These are phyloP conservation scores for Colletotrichum destructivum DNA, from an alignment of 2,329 filamentous ascomycete genomes.

Conservation along the genomic window DNA sequence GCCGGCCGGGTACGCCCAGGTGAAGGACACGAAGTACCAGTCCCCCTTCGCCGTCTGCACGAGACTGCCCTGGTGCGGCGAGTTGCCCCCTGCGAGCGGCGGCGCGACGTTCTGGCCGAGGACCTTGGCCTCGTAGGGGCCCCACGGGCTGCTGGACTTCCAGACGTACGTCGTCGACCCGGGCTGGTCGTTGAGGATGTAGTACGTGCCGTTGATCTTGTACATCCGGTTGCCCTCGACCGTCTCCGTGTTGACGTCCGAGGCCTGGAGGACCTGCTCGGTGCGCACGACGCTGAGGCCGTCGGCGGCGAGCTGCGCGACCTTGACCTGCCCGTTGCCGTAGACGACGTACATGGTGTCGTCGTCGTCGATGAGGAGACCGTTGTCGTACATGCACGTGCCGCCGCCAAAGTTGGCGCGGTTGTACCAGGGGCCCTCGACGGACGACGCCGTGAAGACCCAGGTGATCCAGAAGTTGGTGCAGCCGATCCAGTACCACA, in stretches of 20 bases:
- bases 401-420: conserved; percentile 51
- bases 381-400: conserved; percentile 71
- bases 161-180: conserved; percentile 63
- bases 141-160: conserved; percentile 64
- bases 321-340: conserved; percentile 62
- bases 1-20: conserved; percentile 69
- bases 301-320: conserved; percentile 67
- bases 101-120: conserved; percentile 59
- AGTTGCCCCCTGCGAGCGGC: conserved; percentile 61
- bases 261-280: conserved; percentile 60
- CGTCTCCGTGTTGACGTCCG: conserved; percentile 51
- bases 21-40: conserved; percentile 74
- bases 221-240: conserved; percentile 71
- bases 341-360: conserved; percentile 73
- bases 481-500: conserved; percentile 73
- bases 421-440: conserved; percentile 60
- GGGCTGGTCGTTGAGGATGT: conserved; percentile 66
- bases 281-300: conserved; percentile 61
- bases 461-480: conserved; percentile 66
- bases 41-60: conserved; percentile 65
- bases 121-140: conserved; percentile 64
- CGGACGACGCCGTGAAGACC: conserved; percentile 64
- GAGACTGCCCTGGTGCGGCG: conserved; percentile 70
- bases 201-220: conserved; percentile 69
- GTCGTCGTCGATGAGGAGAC: conserved; percentile 71